Evolutionary conservation across 2,329 filamentous ascomycete genomes (phyloP).

Genomic region (Xylariaceae sp.): DNA sequence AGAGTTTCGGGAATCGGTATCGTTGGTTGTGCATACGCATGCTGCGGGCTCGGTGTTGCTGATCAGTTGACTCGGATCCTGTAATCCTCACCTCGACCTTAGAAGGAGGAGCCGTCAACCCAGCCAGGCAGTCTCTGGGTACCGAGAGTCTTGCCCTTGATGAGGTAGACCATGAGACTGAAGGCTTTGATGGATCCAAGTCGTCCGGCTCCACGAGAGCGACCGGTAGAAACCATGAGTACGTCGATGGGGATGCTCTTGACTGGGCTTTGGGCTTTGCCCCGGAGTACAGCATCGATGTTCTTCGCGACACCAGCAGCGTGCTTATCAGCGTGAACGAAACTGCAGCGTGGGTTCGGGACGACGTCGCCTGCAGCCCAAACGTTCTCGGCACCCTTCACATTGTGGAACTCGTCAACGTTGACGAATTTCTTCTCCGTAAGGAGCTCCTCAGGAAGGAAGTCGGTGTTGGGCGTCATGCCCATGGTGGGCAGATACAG

Average conservation of each 20-base stretch:
- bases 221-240: slow-evolving; percentile 45
- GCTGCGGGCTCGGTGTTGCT: not conserved
- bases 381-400: slow-evolving; percentile 40
- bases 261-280: slow-evolving; percentile 40
- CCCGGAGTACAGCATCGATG: slow-evolving; percentile 43
- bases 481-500: slow-evolving; percentile 54
- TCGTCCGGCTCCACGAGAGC: slow-evolving; percentile 46
- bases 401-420: slow-evolving; percentile 48
- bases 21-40: not conserved
- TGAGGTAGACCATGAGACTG: slow-evolving; percentile 46
- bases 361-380: slow-evolving; percentile 53
- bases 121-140: slow-evolving; percentile 42
- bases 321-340: slow-evolving; percentile 46
- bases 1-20: not conserved
- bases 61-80: not conserved
- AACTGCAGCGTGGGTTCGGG: slow-evolving; percentile 43
- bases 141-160: slow-evolving; percentile 49
- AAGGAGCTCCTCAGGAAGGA: slow-evolving; percentile 42
- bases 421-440: slow-evolving; percentile 41
- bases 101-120: slow-evolving; percentile 45
- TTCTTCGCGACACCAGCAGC: slow-evolving; percentile 50
- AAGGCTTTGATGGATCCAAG: slow-evolving; percentile 44
- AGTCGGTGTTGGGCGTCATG: slow-evolving; percentile 50
- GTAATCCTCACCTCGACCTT: slow-evolving; percentile 4
- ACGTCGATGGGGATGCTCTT: slow-evolving; percentile 47